A percentile compares a stretch with the other conserved stretches of the same genome.
These are phyloP conservation scores for Colletotrichum karsti DNA, from an alignment of 2,329 filamentous ascomycete species.

Conservation along the genomic window DNA sequence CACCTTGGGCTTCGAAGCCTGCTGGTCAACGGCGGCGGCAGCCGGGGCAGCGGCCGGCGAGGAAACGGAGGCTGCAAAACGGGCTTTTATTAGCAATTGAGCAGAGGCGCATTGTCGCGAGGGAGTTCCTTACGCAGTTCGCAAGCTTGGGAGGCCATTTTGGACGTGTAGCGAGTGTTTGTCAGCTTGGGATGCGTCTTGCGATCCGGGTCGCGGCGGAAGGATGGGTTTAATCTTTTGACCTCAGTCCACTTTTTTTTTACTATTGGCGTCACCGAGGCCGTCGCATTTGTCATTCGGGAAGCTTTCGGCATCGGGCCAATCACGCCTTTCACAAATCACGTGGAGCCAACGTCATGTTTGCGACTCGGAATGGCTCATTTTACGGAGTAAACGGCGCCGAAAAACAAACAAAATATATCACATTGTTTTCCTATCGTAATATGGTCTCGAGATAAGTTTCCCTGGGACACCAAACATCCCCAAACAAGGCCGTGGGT, in stretches of 20 bases:
- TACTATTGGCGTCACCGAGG: constrained; percentile 2
- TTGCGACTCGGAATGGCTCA: not conserved
- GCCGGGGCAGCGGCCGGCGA: constrained; percentile 38
- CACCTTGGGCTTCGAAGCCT: constrained; percentile 54
- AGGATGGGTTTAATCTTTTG: not conserved
- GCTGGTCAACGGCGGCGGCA: constrained; percentile 37
- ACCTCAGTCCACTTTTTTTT: constrained; percentile 29
- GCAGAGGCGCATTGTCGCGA: not conserved
- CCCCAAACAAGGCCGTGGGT: too few relatives aligned
- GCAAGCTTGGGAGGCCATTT: constrained; percentile 39
- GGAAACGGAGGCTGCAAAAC: constrained; percentile 33
- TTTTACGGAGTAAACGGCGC: not conserved
- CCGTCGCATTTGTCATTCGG: constrained; percentile 30
- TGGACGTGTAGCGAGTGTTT: constrained; percentile 9
- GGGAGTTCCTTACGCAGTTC: constrained; percentile 36
- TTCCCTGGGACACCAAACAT: too few relatives aligned
- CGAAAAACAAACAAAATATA: too few relatives aligned
- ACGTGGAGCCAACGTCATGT: not conserved
- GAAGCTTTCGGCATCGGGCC: not conserved
- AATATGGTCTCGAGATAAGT: too few relatives aligned
- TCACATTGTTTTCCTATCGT: too few relatives aligned
- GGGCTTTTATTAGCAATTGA: constrained; percentile 7
- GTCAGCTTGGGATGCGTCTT: not conserved
- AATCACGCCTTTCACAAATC: constrained; percentile 22
- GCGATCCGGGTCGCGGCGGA: not conserved